Base-by-base conservation (phyloP, 495 filamentous ascomycete genomes). In the Xanthoparmelia taractica region DNA sequence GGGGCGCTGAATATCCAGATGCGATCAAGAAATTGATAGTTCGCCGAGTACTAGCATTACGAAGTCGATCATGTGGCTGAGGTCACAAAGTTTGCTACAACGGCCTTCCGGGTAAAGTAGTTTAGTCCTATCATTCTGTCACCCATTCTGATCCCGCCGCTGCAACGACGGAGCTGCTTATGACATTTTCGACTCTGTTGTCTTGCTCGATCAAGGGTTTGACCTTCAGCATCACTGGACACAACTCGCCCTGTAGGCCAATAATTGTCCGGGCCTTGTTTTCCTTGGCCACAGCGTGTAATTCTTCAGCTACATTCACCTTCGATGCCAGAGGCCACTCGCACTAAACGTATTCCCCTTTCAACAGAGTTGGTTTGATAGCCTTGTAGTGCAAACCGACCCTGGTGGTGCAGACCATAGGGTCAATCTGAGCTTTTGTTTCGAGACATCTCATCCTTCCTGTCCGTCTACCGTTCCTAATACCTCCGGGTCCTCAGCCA, bases 391-490 rank as follows among this genome's bases (percentile, higher is more conserved):
- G 85, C 13, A 73, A 73, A 57, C 84, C 83, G 0, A 85, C 81
- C 7, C 81, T 73, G 0, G 82, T 83, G 27, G 68, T 74, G 59
- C 76, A 78, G n/a, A 84, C 79, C 2, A 86, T 82, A 8, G 86
- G 71, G 38, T 85, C 82, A 37, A 87, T 48, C 58, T 65, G 23
- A 25, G 25, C 3, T 1, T 33, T 65, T 43, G 45, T 20, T 57
- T 8, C 41, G 47, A 61, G 13, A 29, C 1, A 61, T 25, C 31
- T 40, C 40, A 4, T 11, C 0, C 15, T 2, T 17, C 2, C 5
- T 13, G 12, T 45, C 37, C 0, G 12, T 41, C 20, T 23, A 12
- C 18, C 38, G 31, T 37, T 34, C 15, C 36, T 25, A 37, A 31
- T 61, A 60, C 74, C 57, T 83, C 73, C 8, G 77, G 72, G 60